Base-by-base conservation (phyloP, 306 rosid genomes). In the Begonia masoniana region DNA sequence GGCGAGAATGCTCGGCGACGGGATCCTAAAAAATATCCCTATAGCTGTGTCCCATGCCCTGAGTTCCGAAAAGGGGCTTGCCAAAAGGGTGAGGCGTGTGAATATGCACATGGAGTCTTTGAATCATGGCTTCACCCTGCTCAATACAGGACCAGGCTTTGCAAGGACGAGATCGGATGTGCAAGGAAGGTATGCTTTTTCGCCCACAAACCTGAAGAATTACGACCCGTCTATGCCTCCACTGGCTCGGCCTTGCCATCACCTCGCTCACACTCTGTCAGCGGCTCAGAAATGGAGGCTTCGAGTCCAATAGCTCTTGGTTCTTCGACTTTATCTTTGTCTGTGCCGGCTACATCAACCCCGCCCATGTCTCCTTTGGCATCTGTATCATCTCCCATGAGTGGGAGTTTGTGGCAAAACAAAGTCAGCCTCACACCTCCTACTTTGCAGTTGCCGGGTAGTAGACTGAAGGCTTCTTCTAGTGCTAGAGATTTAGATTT, bases 91-190 rank as follows among this genome's bases (percentile, higher is more conserved):
- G 96, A 87, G 62, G 63, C 81, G 26, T 87, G 96, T 15, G 96
- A 87, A 60, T 87, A 87, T 51, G 96, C 96, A 4, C 96, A 87
- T 39, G 96, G 96, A 51, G 96, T 87, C 52, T 87, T 87, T 2
- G 96, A 87, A 80, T 87, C 96, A 11, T 87, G 96, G 96, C 89
- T 87, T 15, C 96, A 87, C 59, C 96, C 96, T 56, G 94, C 96
- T 6, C 96, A 87, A 39, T 87, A 87, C 68, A 58, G 96, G 49
- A 87, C 96, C 10, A 76, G 96, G 70, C 86, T 87, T 60, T 87
- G 96, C 73, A 87, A 87, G 72, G 96, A 87, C 10, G 96, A 83
- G 76, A 83, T 70, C 35, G 89, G 94, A 16, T 87, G 96, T 71
- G 41, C 53, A 0, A 79, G 96, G 55, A 87, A 87, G 72, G 96